Evolutionary conservation across 805 yeast genomes (phyloP).

Genomic region (Candida ulmi): DNA sequence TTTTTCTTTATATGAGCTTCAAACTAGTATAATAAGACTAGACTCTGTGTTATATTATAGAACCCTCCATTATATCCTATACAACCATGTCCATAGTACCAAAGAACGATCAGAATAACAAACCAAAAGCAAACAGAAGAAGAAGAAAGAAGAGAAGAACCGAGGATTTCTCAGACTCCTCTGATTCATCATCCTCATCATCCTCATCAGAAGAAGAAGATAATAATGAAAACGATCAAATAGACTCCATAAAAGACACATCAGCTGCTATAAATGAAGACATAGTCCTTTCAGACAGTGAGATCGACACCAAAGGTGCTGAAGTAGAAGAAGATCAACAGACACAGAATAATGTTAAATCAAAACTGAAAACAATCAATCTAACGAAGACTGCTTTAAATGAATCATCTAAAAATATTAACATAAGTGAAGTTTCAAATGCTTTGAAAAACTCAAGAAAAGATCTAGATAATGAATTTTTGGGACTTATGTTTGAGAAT

Average conservation of each 20-base stretch:
- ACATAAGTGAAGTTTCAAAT: constrained; percentile 25
- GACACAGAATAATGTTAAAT: constrained; percentile 8
- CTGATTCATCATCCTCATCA: constrained; percentile 42
- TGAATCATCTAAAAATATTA: constrained; percentile 22
- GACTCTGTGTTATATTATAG: no score
- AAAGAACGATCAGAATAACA: constrained; percentile 13
- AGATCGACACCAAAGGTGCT: constrained; percentile 8
- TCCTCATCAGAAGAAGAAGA: constrained; percentile 16
- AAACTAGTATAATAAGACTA: no score
- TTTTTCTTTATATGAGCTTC: no score
- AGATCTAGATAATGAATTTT: constrained; percentile 43
- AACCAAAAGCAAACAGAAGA: constrained; percentile 30
- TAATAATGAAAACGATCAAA: not conserved
- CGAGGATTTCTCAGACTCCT: constrained; percentile 57
- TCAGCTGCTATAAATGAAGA: not conserved
- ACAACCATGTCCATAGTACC: constrained; percentile 23
- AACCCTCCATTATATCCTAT: no score
- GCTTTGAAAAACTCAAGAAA: constrained; percentile 26
- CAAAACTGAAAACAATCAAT: constrained; percentile 16
- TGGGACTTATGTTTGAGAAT: constrained; percentile 48
- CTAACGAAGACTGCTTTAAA: constrained; percentile 32
- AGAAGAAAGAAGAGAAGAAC: constrained; percentile 81
- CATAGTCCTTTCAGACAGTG: constrained; percentile 21
- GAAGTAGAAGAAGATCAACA: constrained; percentile 7
- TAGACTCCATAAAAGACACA: not conserved